Evolutionary conservation across 192 early-diverging fungal genomes (phyloP), one percentile per base, ranked within the genome.

Genomic region (Rhizophagus sp.): DNA sequence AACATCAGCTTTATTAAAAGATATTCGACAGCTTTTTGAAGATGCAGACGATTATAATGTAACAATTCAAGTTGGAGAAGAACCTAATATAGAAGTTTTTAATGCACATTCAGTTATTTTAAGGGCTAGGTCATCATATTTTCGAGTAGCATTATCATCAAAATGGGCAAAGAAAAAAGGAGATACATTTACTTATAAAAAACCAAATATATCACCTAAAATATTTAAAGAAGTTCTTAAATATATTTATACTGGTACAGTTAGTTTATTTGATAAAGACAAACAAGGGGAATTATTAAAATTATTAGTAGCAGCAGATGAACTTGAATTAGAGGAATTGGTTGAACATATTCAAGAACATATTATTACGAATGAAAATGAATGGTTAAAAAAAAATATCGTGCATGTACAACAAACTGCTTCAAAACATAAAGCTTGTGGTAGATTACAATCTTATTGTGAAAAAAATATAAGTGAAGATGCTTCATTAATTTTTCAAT

Each of bases 41-140:
- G 47, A 74, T 52, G 39, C 72, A 30, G 72, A 74, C 13, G 72
- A 50, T 74, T 74, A 74, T 61, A 50, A 73, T 73, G 72, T 73
- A 27, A 30, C 30, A 19, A 57, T 73, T 30, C 72, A 73, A 52
- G 33, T 57, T 30, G 72, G 72, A 27, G 72, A 74, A 50, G 72
- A 74, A 52, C 49, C 72, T 13, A 52, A 74, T 74, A 34, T 34
- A 17, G 27, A 74, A 61, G 4, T 61, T 6, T 74, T 74, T 34
- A 19, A 52, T 25, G 47, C 72, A 15, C 72, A 74, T 50, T 74
- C 72, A 1, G 52, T 57, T 50, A 74, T 74, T 57, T 74, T 74
- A 33, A 74, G 49, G 52, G 72, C 72, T 2, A 74, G 72, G 47
- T 74, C 72, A 50, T 33, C 72, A 33, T 74, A 50, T 52, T 74